A percentile compares a stretch with the other conserved stretches of the same genome.
Conservation (phyloP, 495 filamentous ascomycete genomes). For the Podospora pseudopauciseta region DNA sequence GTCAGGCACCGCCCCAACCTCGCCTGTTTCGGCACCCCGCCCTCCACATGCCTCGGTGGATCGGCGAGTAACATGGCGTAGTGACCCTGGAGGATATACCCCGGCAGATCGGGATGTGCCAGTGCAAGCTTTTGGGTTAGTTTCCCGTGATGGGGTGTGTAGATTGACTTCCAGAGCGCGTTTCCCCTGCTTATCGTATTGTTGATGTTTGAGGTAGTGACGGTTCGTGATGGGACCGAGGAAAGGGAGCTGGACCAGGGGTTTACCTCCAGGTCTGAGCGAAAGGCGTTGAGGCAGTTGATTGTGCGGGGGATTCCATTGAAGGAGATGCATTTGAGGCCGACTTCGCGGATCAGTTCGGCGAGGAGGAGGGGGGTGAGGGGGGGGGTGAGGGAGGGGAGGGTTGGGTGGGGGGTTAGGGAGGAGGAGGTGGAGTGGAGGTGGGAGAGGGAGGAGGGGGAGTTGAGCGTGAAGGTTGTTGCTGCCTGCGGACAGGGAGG, state of each 20-base stretch:
- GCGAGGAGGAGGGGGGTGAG: conserved; percentile 52
- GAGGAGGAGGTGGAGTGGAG: conserved; percentile 43
- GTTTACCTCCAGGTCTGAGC: conserved; percentile 48
- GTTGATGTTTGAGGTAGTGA: conserved; percentile 48
- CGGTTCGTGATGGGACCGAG: conserved; percentile 47
- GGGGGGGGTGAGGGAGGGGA: conserved; percentile 30
- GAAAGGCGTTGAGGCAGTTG: conserved; percentile 70
- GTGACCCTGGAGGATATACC: conserved; percentile 66
- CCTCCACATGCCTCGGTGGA: conserved; percentile 43
- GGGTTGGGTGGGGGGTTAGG: conserved; percentile 43
- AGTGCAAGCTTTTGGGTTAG: conserved; percentile 61
- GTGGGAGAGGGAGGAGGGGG: conserved; percentile 31
- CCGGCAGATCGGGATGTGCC: conserved; percentile 72
- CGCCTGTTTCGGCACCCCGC: conserved; percentile 28
- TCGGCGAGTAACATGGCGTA: conserved; percentile 69
- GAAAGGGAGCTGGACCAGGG: conserved; percentile 43
- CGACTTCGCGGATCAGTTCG: conserved; percentile 74
- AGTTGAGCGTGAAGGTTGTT: conserved; percentile 39
- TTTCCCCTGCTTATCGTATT: conserved; percentile 53
- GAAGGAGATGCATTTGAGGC: conserved; percentile 78
- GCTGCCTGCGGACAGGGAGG: conserved; percentile 27
- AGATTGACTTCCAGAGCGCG: conserved; percentile 67
- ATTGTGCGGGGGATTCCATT: conserved; percentile 81
- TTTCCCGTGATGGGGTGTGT: conserved; percentile 66
- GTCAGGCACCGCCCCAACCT: conserved; percentile 55